Percentiles rank a stretch among this genome's conserved stretches.
Evolutionary conservation across 202 grass and related monocot genomes (phyloP).

Genomic region (Dendrocalamus latiflorus): DNA sequence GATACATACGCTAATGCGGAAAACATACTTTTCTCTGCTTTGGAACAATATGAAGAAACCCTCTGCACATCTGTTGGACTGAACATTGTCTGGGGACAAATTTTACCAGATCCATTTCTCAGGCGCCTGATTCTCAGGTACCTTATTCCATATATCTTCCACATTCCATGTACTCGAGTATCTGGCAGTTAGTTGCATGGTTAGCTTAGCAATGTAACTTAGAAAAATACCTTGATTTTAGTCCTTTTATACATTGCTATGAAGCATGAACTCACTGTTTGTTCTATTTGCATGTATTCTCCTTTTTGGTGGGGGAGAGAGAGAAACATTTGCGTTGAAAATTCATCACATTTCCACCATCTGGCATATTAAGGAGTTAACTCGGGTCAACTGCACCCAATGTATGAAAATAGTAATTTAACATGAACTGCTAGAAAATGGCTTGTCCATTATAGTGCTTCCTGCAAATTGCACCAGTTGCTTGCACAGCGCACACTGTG

Average conservation of each 20-base stretch:
- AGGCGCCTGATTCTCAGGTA: conserved; percentile 91
- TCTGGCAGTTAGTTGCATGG: neutral
- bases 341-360: neutral
- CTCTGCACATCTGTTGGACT: conserved; percentile 66
- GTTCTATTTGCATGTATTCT: neutral
- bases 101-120: conserved; percentile 88
- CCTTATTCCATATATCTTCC: neutral
- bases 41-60: conserved; percentile 83
- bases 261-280: neutral
- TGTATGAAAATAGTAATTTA: neutral
- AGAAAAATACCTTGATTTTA: neutral
- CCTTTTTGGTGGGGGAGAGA: neutral
- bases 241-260: neutral
- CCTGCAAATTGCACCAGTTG: neutral
- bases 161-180: neutral
- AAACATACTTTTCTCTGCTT: conserved; percentile 62
- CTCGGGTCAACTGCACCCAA: neutral
- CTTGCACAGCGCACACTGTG: neutral
- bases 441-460: neutral
- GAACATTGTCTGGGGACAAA: conserved; percentile 74
- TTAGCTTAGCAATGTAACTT: neutral
- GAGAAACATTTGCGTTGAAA: neutral
- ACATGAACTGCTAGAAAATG: neutral
- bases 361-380: neutral
- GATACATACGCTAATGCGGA: conserved; percentile 56